Percentiles rank a stretch among this genome's conserved stretches.
Evolutionary conservation across 1,139 yeast species (phyloP).

Genomic region (Suhomyces terraborum): DNA sequence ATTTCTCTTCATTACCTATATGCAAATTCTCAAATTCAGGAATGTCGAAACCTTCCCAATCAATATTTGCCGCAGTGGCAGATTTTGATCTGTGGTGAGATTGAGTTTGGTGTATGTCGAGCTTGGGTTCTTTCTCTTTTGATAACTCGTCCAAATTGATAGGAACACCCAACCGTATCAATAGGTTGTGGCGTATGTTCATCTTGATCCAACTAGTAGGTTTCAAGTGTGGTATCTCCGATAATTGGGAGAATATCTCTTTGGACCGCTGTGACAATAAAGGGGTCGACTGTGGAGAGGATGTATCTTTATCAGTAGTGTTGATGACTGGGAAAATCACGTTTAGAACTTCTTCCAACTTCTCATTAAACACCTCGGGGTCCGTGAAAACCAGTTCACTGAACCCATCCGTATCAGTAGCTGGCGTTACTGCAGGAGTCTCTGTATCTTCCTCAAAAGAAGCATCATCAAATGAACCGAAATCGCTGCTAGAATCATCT

Average conservation of each 20-base stretch:
- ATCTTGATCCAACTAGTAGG: conserved; percentile 63
- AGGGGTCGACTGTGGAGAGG: conserved; percentile 10
- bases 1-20: conserved; percentile 24
- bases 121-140: conserved; percentile 7
- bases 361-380: conserved; percentile 16
- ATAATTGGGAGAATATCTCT: conserved; percentile 36
- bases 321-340: conserved; percentile 25
- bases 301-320: not conserved
- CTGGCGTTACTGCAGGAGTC: not conserved
- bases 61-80: conserved; percentile 32
- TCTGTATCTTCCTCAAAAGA: conserved; percentile 34
- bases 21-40: conserved; percentile 30
- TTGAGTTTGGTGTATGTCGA: conserved; percentile 5
- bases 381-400: conserved; percentile 17
- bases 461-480: conserved; percentile 43
- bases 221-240: conserved; percentile 44
- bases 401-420: conserved; percentile 3
- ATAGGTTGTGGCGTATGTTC: conserved; percentile 56
- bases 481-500: conserved; percentile 24
- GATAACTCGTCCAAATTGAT: conserved; percentile 55
- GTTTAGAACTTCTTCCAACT: conserved; percentile 25
- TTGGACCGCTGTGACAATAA: conserved; percentile 26
- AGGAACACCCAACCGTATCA: conserved; percentile 61
- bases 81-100: conserved; percentile 23
- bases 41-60: conserved; percentile 34